These are phyloP conservation scores for Claviceps sp. DNA, from an alignment of 2,329 filamentous ascomycete species.

Conservation along the genomic window DNA sequence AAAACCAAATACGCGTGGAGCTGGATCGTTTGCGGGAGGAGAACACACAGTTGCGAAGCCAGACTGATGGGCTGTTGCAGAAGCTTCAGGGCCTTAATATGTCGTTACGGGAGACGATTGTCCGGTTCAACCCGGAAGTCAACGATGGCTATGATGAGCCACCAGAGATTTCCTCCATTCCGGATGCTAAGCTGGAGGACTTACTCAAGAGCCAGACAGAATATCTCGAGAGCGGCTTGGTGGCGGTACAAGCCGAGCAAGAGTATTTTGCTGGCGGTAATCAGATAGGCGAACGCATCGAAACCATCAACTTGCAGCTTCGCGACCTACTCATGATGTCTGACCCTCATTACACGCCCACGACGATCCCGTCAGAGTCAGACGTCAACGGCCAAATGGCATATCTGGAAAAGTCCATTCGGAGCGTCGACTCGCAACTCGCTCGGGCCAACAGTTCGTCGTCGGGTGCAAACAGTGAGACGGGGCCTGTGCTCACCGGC, in stretches of 20 bases:
- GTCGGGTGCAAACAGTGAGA: slow-evolving; percentile 32
- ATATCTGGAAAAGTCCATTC: slow-evolving; percentile 51
- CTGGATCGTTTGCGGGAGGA: slow-evolving; percentile 33
- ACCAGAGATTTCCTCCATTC: slow-evolving; percentile 18
- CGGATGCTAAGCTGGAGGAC: slow-evolving; percentile 28
- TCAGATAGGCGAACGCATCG: slow-evolving; percentile 40
- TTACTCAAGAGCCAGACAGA: slow-evolving; percentile 47
- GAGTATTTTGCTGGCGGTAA: slow-evolving; percentile 20
- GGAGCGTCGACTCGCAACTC: slow-evolving; percentile 32
- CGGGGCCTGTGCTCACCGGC: slow-evolving; percentile 38
- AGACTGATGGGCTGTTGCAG: slow-evolving; percentile 23
- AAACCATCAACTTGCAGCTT: slow-evolving; percentile 50
- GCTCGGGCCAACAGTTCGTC: slow-evolving; percentile 18
- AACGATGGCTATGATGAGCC: slow-evolving; percentile 32
- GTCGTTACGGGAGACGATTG: slow-evolving; percentile 52
- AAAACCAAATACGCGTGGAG: slow-evolving; percentile 37
- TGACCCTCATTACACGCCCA: slow-evolving; percentile 37
- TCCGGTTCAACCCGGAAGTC: slow-evolving; percentile 45
- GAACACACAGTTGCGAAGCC: slow-evolving; percentile 23
- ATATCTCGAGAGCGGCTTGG: slow-evolving; percentile 56
- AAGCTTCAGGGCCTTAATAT: slow-evolving; percentile 56
- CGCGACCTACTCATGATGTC: slow-evolving; percentile 40
- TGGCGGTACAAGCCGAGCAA: slow-evolving; percentile 46
- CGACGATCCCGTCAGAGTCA: slow-evolving; percentile 42
- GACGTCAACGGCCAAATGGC: slow-evolving; percentile 53